Percentiles rank a stretch among this genome's conserved stretches.
These are phyloP conservation scores for Calycina marina DNA, from an alignment of 2,329 filamentous ascomycete genomes.

Conservation along the genomic window DNA sequence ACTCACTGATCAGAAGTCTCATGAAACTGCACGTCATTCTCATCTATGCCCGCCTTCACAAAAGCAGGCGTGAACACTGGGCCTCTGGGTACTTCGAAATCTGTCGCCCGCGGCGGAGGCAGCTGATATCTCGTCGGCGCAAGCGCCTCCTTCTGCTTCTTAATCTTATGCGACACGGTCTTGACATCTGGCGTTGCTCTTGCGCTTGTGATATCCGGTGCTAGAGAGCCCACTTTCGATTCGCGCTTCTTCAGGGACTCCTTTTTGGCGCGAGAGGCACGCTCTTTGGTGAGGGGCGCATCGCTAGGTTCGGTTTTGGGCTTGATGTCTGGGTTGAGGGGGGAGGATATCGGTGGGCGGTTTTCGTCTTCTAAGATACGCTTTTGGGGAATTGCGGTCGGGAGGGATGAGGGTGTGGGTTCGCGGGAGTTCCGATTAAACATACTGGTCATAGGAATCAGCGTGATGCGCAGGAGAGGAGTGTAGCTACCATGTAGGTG, in stretches of 20 bases:
- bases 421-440: constrained; percentile 17
- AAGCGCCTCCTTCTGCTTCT: constrained; percentile 25
- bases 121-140: constrained; percentile 46
- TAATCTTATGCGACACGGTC: constrained; percentile 18
- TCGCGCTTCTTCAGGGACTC: constrained; percentile 56
- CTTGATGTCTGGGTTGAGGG: constrained; percentile 56
- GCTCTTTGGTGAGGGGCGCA: constrained; percentile 17
- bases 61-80: constrained; percentile 43
- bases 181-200: constrained; percentile 44
- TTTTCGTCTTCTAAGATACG: constrained; percentile 55
- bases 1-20: constrained; percentile 52
- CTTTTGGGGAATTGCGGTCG: constrained; percentile 42
- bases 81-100: constrained; percentile 44
- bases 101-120: constrained; percentile 44
- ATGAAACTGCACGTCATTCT: constrained; percentile 39
- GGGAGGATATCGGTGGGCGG: constrained; percentile 56
- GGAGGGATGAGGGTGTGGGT: constrained; percentile 25
- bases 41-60: constrained; percentile 33
- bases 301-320: constrained; percentile 29
- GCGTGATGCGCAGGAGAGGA: not conserved
- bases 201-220: constrained; percentile 30
- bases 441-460: not conserved
- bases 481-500: not conserved
- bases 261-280: constrained; percentile 40
- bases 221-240: constrained; percentile 32